Evolutionary conservation across 2,329 filamentous ascomycete species (phyloP).

Genomic region (Didymella pomorum): DNA sequence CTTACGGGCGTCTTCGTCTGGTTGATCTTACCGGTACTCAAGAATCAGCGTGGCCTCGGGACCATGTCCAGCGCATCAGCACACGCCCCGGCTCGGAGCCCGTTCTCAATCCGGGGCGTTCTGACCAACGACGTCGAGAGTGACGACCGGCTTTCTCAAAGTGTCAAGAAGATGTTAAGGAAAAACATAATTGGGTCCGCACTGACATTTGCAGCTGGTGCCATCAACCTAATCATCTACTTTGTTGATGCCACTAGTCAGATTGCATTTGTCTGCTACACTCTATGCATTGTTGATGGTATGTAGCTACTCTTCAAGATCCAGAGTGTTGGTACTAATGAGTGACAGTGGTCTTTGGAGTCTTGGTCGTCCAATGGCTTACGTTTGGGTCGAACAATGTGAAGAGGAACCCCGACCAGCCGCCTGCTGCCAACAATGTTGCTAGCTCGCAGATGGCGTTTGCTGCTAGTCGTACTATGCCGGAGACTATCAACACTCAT

Average conservation of each 20-base stretch:
- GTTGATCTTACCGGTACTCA: background rate
- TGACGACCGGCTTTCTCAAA: background rate
- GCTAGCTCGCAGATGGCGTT: background rate
- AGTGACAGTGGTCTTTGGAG: background rate
- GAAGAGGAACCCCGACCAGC: background rate
- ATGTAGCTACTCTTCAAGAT: background rate
- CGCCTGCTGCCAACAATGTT: background rate
- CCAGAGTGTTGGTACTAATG: background rate
- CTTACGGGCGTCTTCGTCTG: background rate
- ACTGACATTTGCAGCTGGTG: background rate
- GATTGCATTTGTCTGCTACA: constrained; percentile 4
- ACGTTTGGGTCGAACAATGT: background rate
- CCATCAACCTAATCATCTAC: constrained; percentile 2
- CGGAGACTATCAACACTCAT: background rate
- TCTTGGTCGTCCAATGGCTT: constrained; percentile 4
- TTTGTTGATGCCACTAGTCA: constrained; percentile 6
- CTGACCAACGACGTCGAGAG: background rate
- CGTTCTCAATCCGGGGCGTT: background rate
- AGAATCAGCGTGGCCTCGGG: background rate
- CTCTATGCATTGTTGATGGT: background rate
- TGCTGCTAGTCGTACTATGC: background rate
- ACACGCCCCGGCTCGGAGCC: background rate
- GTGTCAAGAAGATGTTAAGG: background rate
- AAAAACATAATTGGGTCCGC: constrained; percentile 1
- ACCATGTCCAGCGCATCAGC: background rate